Conservation (phyloP, 192 early-diverging fungal genomes). For the Rhizophlyctis rosea region DNA sequence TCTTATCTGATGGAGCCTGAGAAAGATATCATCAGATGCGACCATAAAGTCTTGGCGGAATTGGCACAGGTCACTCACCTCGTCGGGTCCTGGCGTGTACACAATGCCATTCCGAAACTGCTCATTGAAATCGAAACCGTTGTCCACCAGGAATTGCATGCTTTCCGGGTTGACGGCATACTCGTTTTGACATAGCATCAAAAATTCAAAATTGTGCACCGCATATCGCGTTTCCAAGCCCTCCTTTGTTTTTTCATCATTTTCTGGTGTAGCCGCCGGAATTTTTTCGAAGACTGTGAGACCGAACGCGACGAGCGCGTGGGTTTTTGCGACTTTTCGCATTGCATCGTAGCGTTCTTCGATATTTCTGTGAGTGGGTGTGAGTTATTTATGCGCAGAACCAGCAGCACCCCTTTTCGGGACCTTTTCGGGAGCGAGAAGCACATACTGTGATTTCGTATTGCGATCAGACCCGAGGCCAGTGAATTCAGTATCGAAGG, state of each 20-base stretch:
- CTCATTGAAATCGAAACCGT: constrained; percentile 82
- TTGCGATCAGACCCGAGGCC: constrained; percentile 57
- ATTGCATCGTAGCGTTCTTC: constrained; percentile 78
- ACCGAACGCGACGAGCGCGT: constrained; percentile 85
- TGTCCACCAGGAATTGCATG: constrained; percentile 76
- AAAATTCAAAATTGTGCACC: constrained; percentile 67
- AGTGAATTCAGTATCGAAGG: constrained; percentile 90
- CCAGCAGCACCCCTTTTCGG: no score
- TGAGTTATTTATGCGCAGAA: no score
- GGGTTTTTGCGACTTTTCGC: constrained; percentile 61
- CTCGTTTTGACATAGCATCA: constrained; percentile 50
- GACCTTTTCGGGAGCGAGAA: no score
- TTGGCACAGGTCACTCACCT: constrained; percentile 5
- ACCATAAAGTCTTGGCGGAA: no score
- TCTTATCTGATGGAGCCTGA: no score
- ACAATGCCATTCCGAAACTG: constrained; percentile 76
- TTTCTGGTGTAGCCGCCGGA: not conserved
- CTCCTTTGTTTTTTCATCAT: not conserved
- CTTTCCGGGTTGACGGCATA: constrained; percentile 69
- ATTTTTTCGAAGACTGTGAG: constrained; percentile 56
- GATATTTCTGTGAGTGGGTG: constrained; percentile 62
- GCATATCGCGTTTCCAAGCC: constrained; percentile 15
- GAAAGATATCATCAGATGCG: no score
- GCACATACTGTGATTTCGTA: constrained; percentile 31
- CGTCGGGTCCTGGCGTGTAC: constrained; percentile 61